phyloP scores from a whole-genome alignment of 441 rosid genomes.

The Gossypium gossypioides region DNA sequence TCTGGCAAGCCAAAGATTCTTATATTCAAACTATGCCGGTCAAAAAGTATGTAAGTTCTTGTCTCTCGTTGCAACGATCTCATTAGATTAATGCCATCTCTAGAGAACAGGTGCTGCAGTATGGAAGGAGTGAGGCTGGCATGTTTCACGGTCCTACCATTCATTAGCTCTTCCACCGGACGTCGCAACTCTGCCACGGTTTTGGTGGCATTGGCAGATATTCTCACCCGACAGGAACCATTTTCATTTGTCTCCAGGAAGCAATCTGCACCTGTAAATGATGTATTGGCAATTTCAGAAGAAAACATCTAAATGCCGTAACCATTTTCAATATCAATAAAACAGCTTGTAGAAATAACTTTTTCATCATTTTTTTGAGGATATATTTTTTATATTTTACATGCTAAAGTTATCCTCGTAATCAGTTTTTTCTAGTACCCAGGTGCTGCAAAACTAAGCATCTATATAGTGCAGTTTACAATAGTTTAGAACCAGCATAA shows the following conservation, averaged over 20 bases:
- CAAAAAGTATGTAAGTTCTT: conserved; percentile 40
- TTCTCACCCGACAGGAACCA: conserved; percentile 51
- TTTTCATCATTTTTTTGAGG: not conserved
- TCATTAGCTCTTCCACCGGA: conserved; percentile 55
- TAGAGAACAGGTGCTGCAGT: conserved; percentile 45
- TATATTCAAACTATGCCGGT: conserved; percentile 31
- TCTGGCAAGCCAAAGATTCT: conserved; percentile 45
- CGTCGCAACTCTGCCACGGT: conserved; percentile 55
- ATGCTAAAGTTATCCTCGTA: not conserved
- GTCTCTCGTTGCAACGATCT: conserved; percentile 46
- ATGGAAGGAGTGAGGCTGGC: conserved; percentile 37
- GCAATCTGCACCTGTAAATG: conserved; percentile 42
- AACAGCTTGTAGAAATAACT: not conserved
- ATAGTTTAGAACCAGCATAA: not conserved
- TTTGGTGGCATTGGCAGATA: conserved; percentile 58
- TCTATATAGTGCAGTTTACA: not conserved
- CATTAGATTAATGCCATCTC: conserved; percentile 41
- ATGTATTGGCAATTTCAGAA: not conserved
- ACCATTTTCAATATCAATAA: not conserved
- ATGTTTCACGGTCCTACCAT: conserved; percentile 44
- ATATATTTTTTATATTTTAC: not conserved
- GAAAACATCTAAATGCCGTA: not conserved
- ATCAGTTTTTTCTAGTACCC: not conserved
- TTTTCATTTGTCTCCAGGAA: conserved; percentile 25
- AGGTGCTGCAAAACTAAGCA: not conserved